Percentiles rank a stretch among this genome's conserved stretches.
phyloP scores from a whole-genome alignment of 495 filamentous ascomycete species.

The Parachaetomium inaequale region DNA sequence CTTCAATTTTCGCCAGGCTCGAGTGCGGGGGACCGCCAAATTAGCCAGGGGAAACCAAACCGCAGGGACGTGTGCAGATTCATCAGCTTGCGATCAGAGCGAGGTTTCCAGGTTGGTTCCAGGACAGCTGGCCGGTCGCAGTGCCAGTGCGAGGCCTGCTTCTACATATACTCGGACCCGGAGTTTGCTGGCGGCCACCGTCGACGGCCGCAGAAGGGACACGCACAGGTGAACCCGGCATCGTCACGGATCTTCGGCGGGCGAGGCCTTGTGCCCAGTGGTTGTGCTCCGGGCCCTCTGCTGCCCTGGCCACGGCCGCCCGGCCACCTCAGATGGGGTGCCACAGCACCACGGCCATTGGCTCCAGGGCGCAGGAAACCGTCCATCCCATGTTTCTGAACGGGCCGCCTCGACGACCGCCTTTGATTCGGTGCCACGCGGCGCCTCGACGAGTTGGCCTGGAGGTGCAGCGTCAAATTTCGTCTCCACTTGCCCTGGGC shows the following conservation, averaged over 20 bases:
- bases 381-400: constrained; percentile 23
- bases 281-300: not conserved
- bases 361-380: constrained; percentile 6
- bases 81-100: not conserved
- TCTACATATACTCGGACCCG: constrained; percentile 10
- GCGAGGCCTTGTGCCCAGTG: constrained; percentile 3
- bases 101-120: not conserved
- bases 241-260: not conserved
- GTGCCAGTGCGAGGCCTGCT: constrained; percentile 6
- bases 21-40: constrained; percentile 16
- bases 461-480: not conserved
- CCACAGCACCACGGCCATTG: constrained; percentile 18
- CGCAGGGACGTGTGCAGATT: not conserved
- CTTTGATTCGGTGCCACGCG: not conserved
- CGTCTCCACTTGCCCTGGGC: constrained; percentile 1
- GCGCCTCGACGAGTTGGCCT: not conserved
- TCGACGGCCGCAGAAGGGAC: not conserved
- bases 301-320: not conserved
- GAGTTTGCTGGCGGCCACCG: not conserved
- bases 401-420: constrained; percentile 10
- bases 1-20: constrained; percentile 23
- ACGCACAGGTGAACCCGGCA: not conserved
- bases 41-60: constrained; percentile 7
- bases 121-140: not conserved
- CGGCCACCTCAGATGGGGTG: constrained; percentile 16